Evolutionary conservation across 495 filamentous ascomycete species (phyloP).

Genomic region (Tuber microsphaerosporum): DNA sequence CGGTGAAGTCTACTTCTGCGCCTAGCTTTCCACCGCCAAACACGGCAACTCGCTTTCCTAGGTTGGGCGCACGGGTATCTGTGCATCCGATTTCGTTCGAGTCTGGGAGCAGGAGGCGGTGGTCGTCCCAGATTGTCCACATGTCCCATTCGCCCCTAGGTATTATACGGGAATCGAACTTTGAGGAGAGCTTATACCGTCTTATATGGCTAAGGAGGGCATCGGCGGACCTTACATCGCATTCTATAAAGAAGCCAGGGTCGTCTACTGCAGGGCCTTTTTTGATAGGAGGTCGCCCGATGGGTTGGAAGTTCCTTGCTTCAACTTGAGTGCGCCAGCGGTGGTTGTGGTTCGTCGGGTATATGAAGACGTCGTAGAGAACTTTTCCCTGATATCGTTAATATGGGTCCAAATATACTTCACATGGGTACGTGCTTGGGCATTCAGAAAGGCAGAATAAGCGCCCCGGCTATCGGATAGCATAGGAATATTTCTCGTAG

Average conservation of each 20-base stretch:
- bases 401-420: background rate
- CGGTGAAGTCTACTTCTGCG: slow-evolving; percentile 41
- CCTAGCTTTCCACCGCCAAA: slow-evolving; percentile 12
- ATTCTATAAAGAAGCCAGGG: slow-evolving; percentile 70
- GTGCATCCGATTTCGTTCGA: slow-evolving; percentile 46
- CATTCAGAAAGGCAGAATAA: slow-evolving; percentile 79
- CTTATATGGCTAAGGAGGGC: slow-evolving; percentile 62
- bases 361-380: slow-evolving; percentile 84
- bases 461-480: slow-evolving; percentile 47
- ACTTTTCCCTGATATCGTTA: slow-evolving; percentile 56
- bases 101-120: slow-evolving; percentile 24
- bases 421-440: slow-evolving; percentile 36
- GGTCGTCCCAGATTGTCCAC: slow-evolving; percentile 60
- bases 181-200: slow-evolving; percentile 74
- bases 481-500: slow-evolving; percentile 63
- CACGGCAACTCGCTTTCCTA: slow-evolving; percentile 51
- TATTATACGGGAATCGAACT: slow-evolving; percentile 47
- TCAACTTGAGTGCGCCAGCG: slow-evolving; percentile 16
- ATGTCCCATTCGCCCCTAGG: slow-evolving; percentile 51
- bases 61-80: slow-evolving; percentile 61
- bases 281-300: background rate
- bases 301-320: slow-evolving; percentile 10
- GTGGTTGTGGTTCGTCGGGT: slow-evolving; percentile 48
- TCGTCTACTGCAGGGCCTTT: slow-evolving; percentile 38
- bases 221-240: slow-evolving; percentile 59